Conservation (phyloP, 139 green algal genomes). For the Haematococcus lacustris region DNA sequence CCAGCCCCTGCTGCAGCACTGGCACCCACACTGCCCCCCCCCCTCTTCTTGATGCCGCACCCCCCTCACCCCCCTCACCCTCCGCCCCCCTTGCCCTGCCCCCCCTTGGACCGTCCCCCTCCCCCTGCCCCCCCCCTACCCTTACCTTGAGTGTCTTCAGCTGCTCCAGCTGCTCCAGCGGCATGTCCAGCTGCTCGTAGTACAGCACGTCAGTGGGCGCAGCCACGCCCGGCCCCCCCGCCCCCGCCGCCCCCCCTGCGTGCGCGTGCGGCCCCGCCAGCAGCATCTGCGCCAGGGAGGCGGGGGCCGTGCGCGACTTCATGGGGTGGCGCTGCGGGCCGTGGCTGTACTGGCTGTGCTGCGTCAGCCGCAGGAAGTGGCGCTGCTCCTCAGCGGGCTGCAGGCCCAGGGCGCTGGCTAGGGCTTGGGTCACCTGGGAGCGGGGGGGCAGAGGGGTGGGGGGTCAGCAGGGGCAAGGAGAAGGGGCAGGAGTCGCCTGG, state of each 20-base stretch:
- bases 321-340: conserved; percentile 35
- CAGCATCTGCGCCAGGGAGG: conserved; percentile 22
- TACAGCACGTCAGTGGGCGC: conserved; percentile 64
- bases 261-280: conserved; percentile 11
- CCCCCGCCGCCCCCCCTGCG: neutral
- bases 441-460: neutral
- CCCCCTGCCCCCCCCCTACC: too few relatives aligned
- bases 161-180: conserved; percentile 74
- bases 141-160: conserved; percentile 49
- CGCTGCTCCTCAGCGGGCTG: conserved; percentile 9
- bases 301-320: conserved; percentile 35
- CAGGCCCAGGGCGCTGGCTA: conserved; percentile 30
- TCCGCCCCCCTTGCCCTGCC: too few relatives aligned
- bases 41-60: too few relatives aligned
- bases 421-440: conserved; percentile 33
- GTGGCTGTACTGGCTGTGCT: conserved; percentile 75
- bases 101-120: too few relatives aligned
- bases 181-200: conserved; percentile 94
- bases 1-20: too few relatives aligned
- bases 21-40: too few relatives aligned
- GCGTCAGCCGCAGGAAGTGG: conserved; percentile 56
- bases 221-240: neutral
- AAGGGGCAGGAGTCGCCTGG: neutral
- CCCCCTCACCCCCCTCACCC: too few relatives aligned
- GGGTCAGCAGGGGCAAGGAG: too few relatives aligned